Percentiles rank a stretch among this genome's conserved stretches.
phyloP scores from a whole-genome alignment of 2,329 filamentous ascomycete species.

The Fusarium floridanum region DNA sequence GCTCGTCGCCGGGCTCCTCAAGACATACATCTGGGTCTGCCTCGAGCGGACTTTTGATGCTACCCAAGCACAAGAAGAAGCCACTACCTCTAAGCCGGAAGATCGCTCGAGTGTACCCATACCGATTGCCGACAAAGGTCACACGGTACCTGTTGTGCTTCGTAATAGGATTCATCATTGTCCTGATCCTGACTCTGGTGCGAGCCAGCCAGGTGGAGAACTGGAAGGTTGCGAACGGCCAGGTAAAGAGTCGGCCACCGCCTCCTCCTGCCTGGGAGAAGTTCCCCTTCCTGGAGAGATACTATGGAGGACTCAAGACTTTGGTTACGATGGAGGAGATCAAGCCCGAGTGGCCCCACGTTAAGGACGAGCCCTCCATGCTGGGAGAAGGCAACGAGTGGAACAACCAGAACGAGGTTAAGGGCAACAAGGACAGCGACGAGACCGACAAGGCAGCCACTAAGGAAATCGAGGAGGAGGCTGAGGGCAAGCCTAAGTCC shows the following conservation, averaged over 20 bases:
- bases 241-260: slow-evolving; percentile 59
- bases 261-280: slow-evolving; percentile 83
- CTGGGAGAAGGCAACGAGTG: slow-evolving; percentile 34
- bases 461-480: slow-evolving; percentile 32
- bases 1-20: slow-evolving; percentile 63
- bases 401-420: slow-evolving; percentile 31
- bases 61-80: slow-evolving; percentile 54
- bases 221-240: slow-evolving; percentile 68
- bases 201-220: slow-evolving; percentile 80
- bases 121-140: slow-evolving; percentile 78
- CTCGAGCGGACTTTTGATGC: slow-evolving; percentile 59
- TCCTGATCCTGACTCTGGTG: slow-evolving; percentile 83
- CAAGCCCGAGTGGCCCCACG: slow-evolving; percentile 82
- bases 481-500: slow-evolving; percentile 20
- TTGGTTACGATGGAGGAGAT: slow-evolving; percentile 76
- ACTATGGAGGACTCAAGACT: slow-evolving; percentile 87
- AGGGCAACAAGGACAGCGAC: slow-evolving; percentile 31
- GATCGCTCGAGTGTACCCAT: slow-evolving; percentile 56
- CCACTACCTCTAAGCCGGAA: slow-evolving; percentile 33
- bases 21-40: slow-evolving; percentile 63
- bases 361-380: slow-evolving; percentile 66
- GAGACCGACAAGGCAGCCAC: slow-evolving; percentile 36
- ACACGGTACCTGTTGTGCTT: slow-evolving; percentile 83
- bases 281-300: slow-evolving; percentile 87
- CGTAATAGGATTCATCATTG: slow-evolving; percentile 75